Conservation (phyloP, 2,329 filamentous ascomycete genomes). For the Torrubiellomyces zombiae region DNA sequence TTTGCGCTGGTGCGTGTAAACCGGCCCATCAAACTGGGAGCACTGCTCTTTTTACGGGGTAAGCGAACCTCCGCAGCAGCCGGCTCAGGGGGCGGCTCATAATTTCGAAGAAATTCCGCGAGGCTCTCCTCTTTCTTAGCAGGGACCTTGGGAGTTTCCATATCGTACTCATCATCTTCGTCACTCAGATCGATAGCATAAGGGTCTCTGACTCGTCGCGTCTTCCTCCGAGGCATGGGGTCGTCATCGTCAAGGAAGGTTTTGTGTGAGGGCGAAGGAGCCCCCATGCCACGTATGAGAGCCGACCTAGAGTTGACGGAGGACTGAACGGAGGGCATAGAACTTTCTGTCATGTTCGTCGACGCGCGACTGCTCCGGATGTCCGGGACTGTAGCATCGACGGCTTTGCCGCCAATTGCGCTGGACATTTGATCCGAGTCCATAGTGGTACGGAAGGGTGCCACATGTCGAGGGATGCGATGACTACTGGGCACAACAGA, state of each 20-base stretch:
- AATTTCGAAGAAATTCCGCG: conserved; percentile 57
- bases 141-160: conserved; percentile 20
- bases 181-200: conserved; percentile 82
- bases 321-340: conserved; percentile 39
- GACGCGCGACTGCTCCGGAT: conserved; percentile 40
- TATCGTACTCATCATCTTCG: conserved; percentile 30
- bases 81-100: conserved; percentile 44
- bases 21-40: conserved; percentile 44
- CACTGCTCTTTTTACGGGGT: conserved; percentile 48
- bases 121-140: conserved; percentile 46
- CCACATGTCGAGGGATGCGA: conserved; percentile 66
- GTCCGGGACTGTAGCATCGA: conserved; percentile 40
- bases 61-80: conserved; percentile 15
- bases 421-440: conserved; percentile 62
- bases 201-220: conserved; percentile 65
- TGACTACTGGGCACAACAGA: conserved; percentile 42
- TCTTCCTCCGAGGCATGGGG: conserved; percentile 54
- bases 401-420: conserved; percentile 35
- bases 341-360: conserved; percentile 39
- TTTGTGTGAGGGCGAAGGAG: conserved; percentile 13
- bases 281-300: conserved; percentile 35
- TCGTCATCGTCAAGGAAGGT: conserved; percentile 33
- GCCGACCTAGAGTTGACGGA: conserved; percentile 62
- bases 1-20: conserved; percentile 23
- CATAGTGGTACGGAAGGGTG: conserved; percentile 71